A percentile compares a stretch with the other conserved stretches of the same genome.
Evolutionary conservation across 73 alveolate genomes (phyloP).

Genomic region (Vitrella brassicaformis): DNA sequence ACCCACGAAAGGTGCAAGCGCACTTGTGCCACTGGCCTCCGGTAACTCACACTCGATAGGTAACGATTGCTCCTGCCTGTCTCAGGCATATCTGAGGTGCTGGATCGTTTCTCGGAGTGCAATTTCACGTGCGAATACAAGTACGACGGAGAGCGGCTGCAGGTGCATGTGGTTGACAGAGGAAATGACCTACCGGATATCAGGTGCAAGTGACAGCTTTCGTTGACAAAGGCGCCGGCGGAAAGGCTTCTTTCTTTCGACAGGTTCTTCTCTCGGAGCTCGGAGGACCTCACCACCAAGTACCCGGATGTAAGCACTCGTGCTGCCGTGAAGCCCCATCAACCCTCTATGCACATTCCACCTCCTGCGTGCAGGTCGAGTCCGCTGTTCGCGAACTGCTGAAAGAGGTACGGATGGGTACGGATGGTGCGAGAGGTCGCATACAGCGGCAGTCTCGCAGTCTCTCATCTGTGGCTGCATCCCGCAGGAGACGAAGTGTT

Average conservation of each 20-base stretch:
- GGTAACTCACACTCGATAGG: not conserved
- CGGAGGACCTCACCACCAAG: conserved; percentile 92
- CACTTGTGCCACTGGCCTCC: conserved; percentile 18
- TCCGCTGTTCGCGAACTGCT: no score
- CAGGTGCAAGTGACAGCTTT: no score
- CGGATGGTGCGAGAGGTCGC: no score
- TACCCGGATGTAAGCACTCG: conserved; percentile 97
- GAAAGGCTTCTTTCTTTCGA: no score
- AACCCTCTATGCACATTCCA: no score
- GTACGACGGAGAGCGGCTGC: conserved; percentile 99
- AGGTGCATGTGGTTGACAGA: conserved; percentile 70
- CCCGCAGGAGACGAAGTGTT: conserved; percentile 64
- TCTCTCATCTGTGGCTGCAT: no score
- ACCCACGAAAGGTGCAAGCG: conserved; percentile 79
- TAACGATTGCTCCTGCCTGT: not conserved
- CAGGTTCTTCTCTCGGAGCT: conserved; percentile 88
- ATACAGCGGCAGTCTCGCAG: no score
- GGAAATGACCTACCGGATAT: conserved; percentile 5
- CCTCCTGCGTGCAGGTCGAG: no score
- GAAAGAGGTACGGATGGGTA: no score
- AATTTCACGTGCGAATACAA: conserved; percentile 83
- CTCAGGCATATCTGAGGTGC: conserved; percentile 1
- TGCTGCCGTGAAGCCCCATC: no score
- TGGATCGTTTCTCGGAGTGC: conserved; percentile 13
- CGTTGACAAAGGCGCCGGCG: no score